Evolutionary conservation across 202 grass and related monocot species (phyloP), one percentile per base, ranked within the genome.

Genomic region (Brachypodium distachyon): DNA sequence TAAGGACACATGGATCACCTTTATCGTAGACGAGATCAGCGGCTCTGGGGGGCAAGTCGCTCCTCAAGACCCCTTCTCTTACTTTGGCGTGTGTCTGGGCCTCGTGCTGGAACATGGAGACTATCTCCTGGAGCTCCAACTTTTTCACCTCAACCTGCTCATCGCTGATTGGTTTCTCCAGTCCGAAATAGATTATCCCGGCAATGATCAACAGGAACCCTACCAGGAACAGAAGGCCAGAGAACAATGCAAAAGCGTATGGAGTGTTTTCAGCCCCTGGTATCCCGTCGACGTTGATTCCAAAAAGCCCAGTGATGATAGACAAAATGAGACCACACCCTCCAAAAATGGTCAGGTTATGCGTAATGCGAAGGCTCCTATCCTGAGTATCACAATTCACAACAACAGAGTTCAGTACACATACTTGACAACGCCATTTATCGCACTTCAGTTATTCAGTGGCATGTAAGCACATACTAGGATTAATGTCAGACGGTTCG

Each of bases 201-300:
- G 67, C 16, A 11, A 70, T 68, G 58, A 89, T 91, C 36, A 91
- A 68, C 13, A 80, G 36, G 22, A 83, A 17, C 19, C 88, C 88
- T 25, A 87, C 31, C 13, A 83, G 32, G 54, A 89, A 84, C 13
- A 95, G 86, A 27, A 91, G 72, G 12, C 86, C 83, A 0, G 92
- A 62, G 73, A 91, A 91, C 19, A 91, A 67, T 16, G 67, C 64
- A 57, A 95, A 95, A 37, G 92, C 88, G 32, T 85, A 91, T 8
- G 77, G 80, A 25, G 86, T 84, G 62, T 87, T 80, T 42, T 81
- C 12, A 32, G 83, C 66, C 25, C 92, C 86, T 4, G 92, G 92
- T 72, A 95, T 91, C 63, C 92, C 92, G 11, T 95, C 92, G 5
- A 95, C 92, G 4, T 91, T 95, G 73, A 91, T 95, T 23, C 86